phyloP scores from a whole-genome alignment of 2,329 filamentous ascomycete genomes.

The Moelleriella libera region DNA sequence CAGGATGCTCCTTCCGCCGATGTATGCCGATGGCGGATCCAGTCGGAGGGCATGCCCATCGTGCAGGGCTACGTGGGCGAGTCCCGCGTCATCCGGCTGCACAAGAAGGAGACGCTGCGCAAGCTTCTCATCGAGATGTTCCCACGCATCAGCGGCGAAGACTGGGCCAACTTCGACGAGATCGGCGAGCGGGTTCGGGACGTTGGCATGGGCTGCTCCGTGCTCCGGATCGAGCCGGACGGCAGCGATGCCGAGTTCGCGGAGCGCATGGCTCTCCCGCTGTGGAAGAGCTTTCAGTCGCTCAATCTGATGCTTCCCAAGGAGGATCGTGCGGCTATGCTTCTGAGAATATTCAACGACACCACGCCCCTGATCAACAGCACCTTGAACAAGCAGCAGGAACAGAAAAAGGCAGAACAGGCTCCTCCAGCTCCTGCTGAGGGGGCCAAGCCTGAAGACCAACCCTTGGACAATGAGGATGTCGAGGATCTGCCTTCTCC shows the following conservation, averaged over 20 bases:
- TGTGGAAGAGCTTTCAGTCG: constrained; percentile 87
- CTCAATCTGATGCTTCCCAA: constrained; percentile 97
- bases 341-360: constrained; percentile 84
- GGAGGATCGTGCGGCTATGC: constrained; percentile 86
- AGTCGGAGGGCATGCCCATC: constrained; percentile 85
- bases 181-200: constrained; percentile 72
- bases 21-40: constrained; percentile 87
- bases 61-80: constrained; percentile 81
- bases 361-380: constrained; percentile 69
- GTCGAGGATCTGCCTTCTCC: constrained; percentile 24
- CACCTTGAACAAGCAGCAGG: constrained; percentile 33
- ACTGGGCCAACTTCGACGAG: constrained; percentile 67
- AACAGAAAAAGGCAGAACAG: constrained; percentile 9
- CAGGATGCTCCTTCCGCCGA: constrained; percentile 80
- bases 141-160: constrained; percentile 65
- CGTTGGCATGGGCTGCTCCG: constrained; percentile 81
- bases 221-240: constrained; percentile 69
- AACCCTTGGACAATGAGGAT: constrained; percentile 12
- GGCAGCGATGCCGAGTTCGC: constrained; percentile 43
- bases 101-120: constrained; percentile 65
- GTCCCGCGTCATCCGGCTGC: constrained; percentile 59
- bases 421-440: constrained; percentile 11
- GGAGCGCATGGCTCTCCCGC: constrained; percentile 75
- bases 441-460: constrained; percentile 15
- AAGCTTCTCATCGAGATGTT: constrained; percentile 92